Base-by-base conservation (phyloP, 2,329 filamentous ascomycete species). In the Trichothecium sympodiale region DNA sequence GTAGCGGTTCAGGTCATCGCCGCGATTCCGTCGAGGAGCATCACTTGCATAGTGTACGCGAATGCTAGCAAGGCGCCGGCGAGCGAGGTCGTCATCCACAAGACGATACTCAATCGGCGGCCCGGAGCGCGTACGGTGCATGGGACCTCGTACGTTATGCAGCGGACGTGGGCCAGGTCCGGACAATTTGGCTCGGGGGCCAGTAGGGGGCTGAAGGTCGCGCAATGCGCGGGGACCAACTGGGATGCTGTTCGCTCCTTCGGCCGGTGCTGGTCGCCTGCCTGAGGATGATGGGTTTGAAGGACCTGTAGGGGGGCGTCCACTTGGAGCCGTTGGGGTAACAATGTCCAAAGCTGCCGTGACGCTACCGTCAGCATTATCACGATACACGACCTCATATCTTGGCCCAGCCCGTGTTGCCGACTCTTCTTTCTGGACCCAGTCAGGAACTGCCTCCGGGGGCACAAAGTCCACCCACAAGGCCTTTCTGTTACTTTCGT, bases 391-490 rank as follows among this genome's bases (percentile, higher is more conserved):
- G 6, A 94, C 74, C 56, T 89, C 83, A 77, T 81, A 94, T 17
- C 78, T 63, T 5, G 52, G 54, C 47, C 41, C 49, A 14, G 59
- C 56, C 36, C 61, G 55, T 32, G 69, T 55, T 34, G 63, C 45
- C 43, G 66, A 49, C 46, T 60, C 48, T 55, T 94, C 85, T 29
- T 60, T 69, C 7, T 74, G 69, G 39, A 93, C 80, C 86, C 87
- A 96, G 17, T 71, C 70, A 12, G 63, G 55, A 4, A 93, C 69
- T 43, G 77, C 74, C 17, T 85, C 77, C 14, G 81, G 72, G 0
- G 89, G 89, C 15, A 96, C 70, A 54, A 91, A 96, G 54, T 98
- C 91, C 4, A 85, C 84, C 74, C 81, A 93, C 1, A 96, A 68
- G 1, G 78, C 70, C 54, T 91, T 93, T 23, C 91, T 74, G 45